Evolutionary conservation across 2,329 filamentous ascomycete species (phyloP).

Genomic region (Epichloe hybrida): DNA sequence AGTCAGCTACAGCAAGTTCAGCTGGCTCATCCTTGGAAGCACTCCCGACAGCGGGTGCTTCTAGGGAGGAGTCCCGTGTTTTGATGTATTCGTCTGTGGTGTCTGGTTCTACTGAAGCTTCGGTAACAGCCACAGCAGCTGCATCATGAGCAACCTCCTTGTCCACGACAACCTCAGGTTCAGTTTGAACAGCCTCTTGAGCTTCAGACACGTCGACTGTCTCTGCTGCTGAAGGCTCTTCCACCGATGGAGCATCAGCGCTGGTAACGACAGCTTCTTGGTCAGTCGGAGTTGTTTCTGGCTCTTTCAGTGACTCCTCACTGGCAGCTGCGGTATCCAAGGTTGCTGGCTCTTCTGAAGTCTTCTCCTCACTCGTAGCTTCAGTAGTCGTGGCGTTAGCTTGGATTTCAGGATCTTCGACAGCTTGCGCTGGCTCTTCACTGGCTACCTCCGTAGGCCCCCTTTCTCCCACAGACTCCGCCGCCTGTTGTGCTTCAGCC

Average conservation of each 20-base stretch:
- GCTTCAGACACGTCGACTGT: background rate
- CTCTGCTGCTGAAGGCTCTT: background rate
- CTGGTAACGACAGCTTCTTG: background rate
- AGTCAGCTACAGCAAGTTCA: background rate
- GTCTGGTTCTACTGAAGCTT: conserved; percentile 3
- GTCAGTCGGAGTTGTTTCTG: background rate
- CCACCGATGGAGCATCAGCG: background rate
- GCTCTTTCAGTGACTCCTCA: background rate
- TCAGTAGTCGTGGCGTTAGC: background rate
- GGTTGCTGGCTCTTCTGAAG: background rate
- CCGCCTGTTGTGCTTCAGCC: conserved; percentile 8
- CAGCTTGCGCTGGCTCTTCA: conserved; percentile 1
- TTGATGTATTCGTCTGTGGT: background rate
- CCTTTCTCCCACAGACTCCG: conserved; percentile 6
- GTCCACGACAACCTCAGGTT: background rate
- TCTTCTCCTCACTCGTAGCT: background rate
- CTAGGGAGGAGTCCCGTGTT: background rate
- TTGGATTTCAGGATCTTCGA: background rate
- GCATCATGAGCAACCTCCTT: background rate
- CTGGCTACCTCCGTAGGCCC: background rate
- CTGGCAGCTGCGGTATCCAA: background rate
- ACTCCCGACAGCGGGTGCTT: background rate
- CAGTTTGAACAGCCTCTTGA: background rate
- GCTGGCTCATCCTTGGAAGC: background rate
- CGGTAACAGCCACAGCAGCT: background rate